Conservation (phyloP, 192 early-diverging fungal species). For the Backusella sp. region DNA sequence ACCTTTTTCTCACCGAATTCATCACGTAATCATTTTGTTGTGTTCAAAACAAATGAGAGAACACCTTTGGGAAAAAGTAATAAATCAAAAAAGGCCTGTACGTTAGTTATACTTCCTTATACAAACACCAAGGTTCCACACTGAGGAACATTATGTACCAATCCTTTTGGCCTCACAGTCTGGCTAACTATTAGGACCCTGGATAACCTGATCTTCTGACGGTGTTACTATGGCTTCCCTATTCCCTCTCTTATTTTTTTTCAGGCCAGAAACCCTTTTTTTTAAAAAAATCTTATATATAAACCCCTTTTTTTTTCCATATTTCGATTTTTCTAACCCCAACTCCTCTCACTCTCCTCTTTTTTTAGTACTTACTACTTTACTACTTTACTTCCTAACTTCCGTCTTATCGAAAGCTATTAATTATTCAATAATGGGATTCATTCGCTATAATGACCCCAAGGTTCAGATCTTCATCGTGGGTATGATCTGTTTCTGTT, state of each 20-base stretch:
- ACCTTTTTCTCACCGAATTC: slow-evolving; percentile 5
- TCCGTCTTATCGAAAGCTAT: slow-evolving; percentile 1
- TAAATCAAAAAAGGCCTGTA: neutral
- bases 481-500: slow-evolving; percentile 74
- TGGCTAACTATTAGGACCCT: slow-evolving; percentile 8
- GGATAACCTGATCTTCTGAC: slow-evolving; percentile 17
- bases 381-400: neutral
- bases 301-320: slow-evolving; percentile 6
- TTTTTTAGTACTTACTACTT: neutral
- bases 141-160: slow-evolving; percentile 15
- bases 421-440: slow-evolving; percentile 22
- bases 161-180: neutral
- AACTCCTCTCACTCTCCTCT: neutral
- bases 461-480: slow-evolving; percentile 61
- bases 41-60: slow-evolving; percentile 2
- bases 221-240: neutral
- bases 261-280: neutral
- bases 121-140: neutral
- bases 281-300: slow-evolving; percentile 4
- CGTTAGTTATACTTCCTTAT: slow-evolving; percentile 4
- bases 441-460: slow-evolving; percentile 50
- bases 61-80: slow-evolving; percentile 6
- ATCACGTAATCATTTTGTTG: slow-evolving; percentile 17
- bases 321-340: neutral
- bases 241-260: slow-evolving; percentile 3